These are phyloP conservation scores for Camellia sinensis DNA, from an alignment of 148 eudicot genomes.

Conservation along the genomic window DNA sequence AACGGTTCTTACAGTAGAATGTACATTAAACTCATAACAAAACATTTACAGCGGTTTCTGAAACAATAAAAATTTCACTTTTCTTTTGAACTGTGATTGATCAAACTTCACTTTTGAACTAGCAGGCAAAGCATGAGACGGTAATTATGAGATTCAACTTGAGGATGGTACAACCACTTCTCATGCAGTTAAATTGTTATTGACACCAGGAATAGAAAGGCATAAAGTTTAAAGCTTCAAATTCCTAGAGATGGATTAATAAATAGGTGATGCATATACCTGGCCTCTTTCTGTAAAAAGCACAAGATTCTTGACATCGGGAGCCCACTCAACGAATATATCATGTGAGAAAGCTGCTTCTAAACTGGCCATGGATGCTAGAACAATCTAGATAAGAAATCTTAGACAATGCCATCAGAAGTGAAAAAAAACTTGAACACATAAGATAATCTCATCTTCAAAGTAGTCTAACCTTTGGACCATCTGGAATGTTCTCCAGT, in stretches of 20 bases:
- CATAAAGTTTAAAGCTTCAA: neutral
- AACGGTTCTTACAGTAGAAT: neutral
- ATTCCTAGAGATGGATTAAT: neutral
- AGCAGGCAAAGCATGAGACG: neutral
- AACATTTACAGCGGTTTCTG: neutral
- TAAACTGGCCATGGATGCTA: constrained; percentile 95
- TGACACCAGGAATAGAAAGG: neutral
- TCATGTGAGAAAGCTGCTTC: constrained; percentile 97
- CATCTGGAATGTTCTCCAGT: constrained; percentile 81
- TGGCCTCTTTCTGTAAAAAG: constrained; percentile 98
- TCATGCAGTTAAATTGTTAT: neutral
- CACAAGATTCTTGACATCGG: constrained; percentile 82
- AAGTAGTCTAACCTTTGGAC: constrained; percentile 72
- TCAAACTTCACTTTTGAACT: neutral
- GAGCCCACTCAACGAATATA: constrained; percentile 94
- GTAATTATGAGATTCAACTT: constrained; percentile 2
- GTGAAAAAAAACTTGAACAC: constrained; percentile 5
- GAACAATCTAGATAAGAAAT: constrained; percentile 57
- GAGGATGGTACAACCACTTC: constrained; percentile 1
- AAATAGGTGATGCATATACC: constrained; percentile 34
- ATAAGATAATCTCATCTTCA: neutral
- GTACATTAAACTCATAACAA: neutral
- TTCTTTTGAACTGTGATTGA: neutral
- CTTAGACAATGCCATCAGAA: constrained; percentile 1
- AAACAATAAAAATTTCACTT: no score